Base-by-base conservation (phyloP, 2,329 filamentous ascomycete genomes). In the Fulvia fulva region DNA sequence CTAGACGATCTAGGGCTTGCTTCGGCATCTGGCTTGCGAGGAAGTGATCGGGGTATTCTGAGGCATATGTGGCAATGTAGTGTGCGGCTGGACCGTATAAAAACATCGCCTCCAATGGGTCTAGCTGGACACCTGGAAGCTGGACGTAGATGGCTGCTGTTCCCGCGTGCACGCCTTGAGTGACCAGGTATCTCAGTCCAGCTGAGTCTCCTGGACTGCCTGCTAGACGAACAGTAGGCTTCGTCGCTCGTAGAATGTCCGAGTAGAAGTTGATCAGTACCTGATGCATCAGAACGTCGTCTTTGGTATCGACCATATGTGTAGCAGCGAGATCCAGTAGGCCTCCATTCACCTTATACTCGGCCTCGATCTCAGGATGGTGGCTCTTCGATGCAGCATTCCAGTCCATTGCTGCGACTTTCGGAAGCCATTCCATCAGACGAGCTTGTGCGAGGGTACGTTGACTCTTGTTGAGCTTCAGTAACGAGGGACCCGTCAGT, bases 401-500 rank as follows among this genome's bases (percentile, higher is more conserved):
- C 81, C 83, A 86, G 64, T 84, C 79, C 63, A 86, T 69, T 1
- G 71, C 71, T 4, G 79, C 82, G 7, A 81, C 76, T 56, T 77
- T 78, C 1, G 81, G 77, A 41, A 87, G 70, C 71, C 84, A 82
- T 22, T 83, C 81, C 70, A 87, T 74, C 50, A 87, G 64, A 52
- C 85, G 77, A 21, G 82, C 83, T 68, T 87, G 84, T 1, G 84
- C 81, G 34, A 87, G 75, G 0, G 84, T 84, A 63, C 77, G 83
- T 56, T 83, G 77, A 53, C 76, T 77, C 63, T 79, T 81, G 62
- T 73, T 78, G 16, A 81, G 67, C 51, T 72, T 69, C 26, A 76
- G 64, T 3, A 66, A 66, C 28, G 71, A 62, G n/a, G 71, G 70
- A 46, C 69, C 63, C 8, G 72, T 71, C 44, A 80, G 71, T 60